Conservation (phyloP, 768 basidiomycete species). For the Trametes cubensis region DNA sequence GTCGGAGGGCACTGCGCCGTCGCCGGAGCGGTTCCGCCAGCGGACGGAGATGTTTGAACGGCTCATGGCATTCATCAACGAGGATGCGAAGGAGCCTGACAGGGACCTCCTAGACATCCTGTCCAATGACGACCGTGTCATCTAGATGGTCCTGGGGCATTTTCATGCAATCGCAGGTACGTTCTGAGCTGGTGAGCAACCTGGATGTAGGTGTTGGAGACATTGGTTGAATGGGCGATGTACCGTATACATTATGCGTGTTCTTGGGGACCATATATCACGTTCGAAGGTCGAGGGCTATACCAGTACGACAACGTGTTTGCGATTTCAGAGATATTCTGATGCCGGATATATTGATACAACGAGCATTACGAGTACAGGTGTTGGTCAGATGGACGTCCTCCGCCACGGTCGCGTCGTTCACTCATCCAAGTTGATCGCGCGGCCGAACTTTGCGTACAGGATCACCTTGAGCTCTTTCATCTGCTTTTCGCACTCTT, state of each 20-base stretch:
- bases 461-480: slow-evolving; percentile 75
- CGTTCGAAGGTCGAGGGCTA: too few relatives aligned
- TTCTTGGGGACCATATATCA: too few relatives aligned
- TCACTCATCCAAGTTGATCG: slow-evolving; percentile 90
- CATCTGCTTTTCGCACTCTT: slow-evolving; percentile 75
- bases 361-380: background rate
- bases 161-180: too few relatives aligned
- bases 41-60: slow-evolving; percentile 72
- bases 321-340: too few relatives aligned
- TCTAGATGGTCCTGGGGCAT: background rate
- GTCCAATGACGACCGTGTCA: slow-evolving; percentile 35
- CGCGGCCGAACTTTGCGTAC: slow-evolving; percentile 91
- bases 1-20: slow-evolving; percentile 33
- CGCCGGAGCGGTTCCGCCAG: slow-evolving; percentile 58
- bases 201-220: too few relatives aligned
- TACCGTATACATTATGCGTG: too few relatives aligned
- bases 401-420: too few relatives aligned
- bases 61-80: slow-evolving; percentile 63
- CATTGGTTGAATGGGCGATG: too few relatives aligned
- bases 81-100: slow-evolving; percentile 66
- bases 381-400: background rate
- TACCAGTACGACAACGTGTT: too few relatives aligned
- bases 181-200: too few relatives aligned
- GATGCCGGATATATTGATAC: slow-evolving; percentile 15
- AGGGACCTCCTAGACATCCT: slow-evolving; percentile 67